Base-by-base conservation (phyloP, 2,329 filamentous ascomycete species). In the Neocucurbitaria cava region DNA sequence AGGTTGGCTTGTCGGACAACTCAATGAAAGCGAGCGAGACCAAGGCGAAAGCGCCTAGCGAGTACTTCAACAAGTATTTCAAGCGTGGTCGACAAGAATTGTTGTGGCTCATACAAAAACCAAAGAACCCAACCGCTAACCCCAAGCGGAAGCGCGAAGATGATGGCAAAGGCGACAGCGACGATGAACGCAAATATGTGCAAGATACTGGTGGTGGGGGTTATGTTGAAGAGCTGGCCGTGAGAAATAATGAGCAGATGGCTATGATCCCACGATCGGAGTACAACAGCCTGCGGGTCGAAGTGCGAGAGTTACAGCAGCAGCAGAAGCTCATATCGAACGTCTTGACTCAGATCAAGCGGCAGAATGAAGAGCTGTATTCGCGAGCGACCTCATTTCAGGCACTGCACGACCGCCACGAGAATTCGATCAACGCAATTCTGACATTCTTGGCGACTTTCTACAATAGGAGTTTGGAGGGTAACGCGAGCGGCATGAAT, bases 341-440 rank as follows among this genome's bases (percentile, higher is more conserved):
- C 36, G 91, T 94, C 58, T 92, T 99, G 63, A 85, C 83, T 48
- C 87, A 90, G 51, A 80, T 98, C 54, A 89, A 92, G 50, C 86
- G 89, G 55, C 93, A 97, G 68, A 95, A 98, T 70, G 88, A 92
- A 57, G 88, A 94, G 58, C 84, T 97, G 26, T 96, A 93, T 68
- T 89, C 90, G 51, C 92, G 97, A 75, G 93, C 94, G 0, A 84
- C 90, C 40, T 88, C 90, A 53, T 97, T 97, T 72, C 93, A 98
- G 75, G 90, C 87, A 54, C 87, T 96, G 71, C 94, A 98, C 70
- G 92, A 94, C 65, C 88, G 95, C n/a, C 95, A 99, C 70, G 95
- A 99, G 73, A 96, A 94, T 72, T 97, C 94, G 0, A 98, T 99
- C 77, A 98, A 97, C 70, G 94, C 94, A n/a, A 98, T 99, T 58